These are phyloP conservation scores for Posidonia oceanica DNA, from an alignment of 116 monocot species.

Conservation along the genomic window DNA sequence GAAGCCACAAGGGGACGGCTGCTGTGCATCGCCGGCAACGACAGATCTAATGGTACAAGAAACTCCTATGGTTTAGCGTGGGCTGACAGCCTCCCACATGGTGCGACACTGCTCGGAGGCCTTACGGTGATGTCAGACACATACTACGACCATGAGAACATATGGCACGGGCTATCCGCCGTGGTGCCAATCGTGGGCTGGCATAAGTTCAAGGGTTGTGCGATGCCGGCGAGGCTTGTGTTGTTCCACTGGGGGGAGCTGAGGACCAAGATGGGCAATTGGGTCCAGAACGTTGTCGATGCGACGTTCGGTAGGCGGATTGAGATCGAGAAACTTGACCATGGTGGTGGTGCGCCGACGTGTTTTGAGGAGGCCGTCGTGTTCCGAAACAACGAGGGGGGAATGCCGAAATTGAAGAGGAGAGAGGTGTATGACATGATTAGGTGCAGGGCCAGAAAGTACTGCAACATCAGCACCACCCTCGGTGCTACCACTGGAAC, in stretches of 20 bases:
- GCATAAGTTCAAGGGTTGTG: conserved; percentile 23
- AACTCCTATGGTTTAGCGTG: conserved; percentile 50
- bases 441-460: conserved; percentile 53
- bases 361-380: conserved; percentile 85
- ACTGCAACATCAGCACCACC: conserved; percentile 26
- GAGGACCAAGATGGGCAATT: conserved; percentile 28
- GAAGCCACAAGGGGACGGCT: conserved; percentile 19
- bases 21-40: conserved; percentile 44
- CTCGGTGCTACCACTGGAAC: neutral
- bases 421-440: conserved; percentile 45
- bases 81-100: conserved; percentile 32
- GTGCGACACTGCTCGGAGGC: conserved; percentile 35
- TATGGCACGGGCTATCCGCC: conserved; percentile 55
- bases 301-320: conserved; percentile 17
- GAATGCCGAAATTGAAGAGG: conserved; percentile 22
- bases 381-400: conserved; percentile 49
- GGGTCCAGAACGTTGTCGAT: conserved; percentile 25
- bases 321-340: conserved; percentile 12
- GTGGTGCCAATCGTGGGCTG: conserved; percentile 42
- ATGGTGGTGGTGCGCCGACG: conserved; percentile 2
- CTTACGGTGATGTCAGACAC: conserved; percentile 59
- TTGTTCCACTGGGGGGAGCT: conserved; percentile 64
- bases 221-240: conserved; percentile 31
- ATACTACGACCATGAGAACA: conserved; percentile 43
- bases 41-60: conserved; percentile 28